Percentiles rank a stretch among this genome's conserved stretches.
Conservation (phyloP, 805 yeast genomes). For the Ogataea allantospora region DNA sequence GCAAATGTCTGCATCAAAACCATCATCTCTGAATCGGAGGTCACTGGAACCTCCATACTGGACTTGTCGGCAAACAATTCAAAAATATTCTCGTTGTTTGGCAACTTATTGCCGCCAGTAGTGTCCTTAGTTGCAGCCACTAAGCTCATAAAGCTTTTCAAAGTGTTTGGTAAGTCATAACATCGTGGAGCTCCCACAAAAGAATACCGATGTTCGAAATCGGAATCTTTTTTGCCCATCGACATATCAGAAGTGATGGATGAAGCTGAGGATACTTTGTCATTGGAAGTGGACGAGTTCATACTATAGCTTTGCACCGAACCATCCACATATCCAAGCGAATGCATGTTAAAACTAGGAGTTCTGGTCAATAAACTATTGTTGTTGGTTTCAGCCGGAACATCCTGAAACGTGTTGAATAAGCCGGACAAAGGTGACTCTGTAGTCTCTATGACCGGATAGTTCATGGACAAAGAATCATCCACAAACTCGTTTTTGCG, state of each 20-base stretch:
- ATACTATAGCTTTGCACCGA: constrained; percentile 7
- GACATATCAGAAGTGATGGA: constrained; percentile 24
- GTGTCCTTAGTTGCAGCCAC: constrained; percentile 32
- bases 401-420: constrained; percentile 21
- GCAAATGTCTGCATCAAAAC: constrained; percentile 34
- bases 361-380: constrained; percentile 9
- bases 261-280: constrained; percentile 15
- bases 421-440: constrained; percentile 25
- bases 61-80: constrained; percentile 30
- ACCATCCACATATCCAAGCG: constrained; percentile 4
- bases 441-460: constrained; percentile 17
- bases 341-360: constrained; percentile 15
- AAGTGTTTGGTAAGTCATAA: constrained; percentile 34
- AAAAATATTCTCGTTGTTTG: constrained; percentile 28
- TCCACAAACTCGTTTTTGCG: constrained; percentile 17
- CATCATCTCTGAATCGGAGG: constrained; percentile 35
- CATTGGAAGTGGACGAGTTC: constrained; percentile 5
- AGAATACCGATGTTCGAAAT: constrained; percentile 27
- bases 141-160: constrained; percentile 41
- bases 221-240: constrained; percentile 18
- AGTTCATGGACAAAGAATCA: constrained; percentile 4
- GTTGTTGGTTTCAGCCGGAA: constrained; percentile 3
- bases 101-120: constrained; percentile 13
- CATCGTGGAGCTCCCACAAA: constrained; percentile 19
- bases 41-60: constrained; percentile 19